Base-by-base conservation (phyloP, 2,329 filamentous ascomycete species). In the Fusarium sp. region DNA sequence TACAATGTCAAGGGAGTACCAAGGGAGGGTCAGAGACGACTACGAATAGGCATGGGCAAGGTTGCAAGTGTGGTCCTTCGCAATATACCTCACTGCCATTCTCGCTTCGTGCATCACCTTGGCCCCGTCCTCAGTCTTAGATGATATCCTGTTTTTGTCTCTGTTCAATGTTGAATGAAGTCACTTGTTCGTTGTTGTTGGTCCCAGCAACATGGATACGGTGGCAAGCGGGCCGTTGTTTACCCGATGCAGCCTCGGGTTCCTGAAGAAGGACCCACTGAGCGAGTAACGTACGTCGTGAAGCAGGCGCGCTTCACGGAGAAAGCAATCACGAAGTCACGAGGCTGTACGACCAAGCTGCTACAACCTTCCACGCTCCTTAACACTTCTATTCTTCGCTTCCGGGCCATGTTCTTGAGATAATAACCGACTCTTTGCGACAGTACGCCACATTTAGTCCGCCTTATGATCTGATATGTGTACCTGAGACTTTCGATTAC, bases 251-350 rank as follows among this genome's bases (percentile, higher is more conserved):
- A 48, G 72, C 51, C 59, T 68, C 60, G 52, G 60, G 67, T 57
- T 67, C 58, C 59, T 59, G 63, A 63, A 45, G 33, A 49, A 62
- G 31, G 75, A 73, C 66, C 74, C 72, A 77, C 73, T 58, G 54
- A 60, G 78, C 71, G 77, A 79, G 72, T 73, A 69, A 69, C 66
- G 44, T 64, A 69, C 58, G 64, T 78, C 67, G 65, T 75, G 74
- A 77, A 68, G 72, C 64, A 73, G 68, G 60, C 69, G 69, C 63
- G 72, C 66, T 69, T 56, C 44, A 77, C 63, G 66, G 73, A 68
- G 41, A 73, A 60, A 65, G 59, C 49, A 70, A 51, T 68, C 58
- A 69, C 66, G 54, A 75, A 60, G 54, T 73, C 66, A 76, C 66
- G 58, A 66, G 63, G 66, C 57, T 61, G 60, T 64, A 63, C 62